A percentile compares a stretch with the other conserved stretches of the same genome.
Evolutionary conservation across 2,329 filamentous ascomycete species (phyloP).

Genomic region (Dothideomycetes sp.): DNA sequence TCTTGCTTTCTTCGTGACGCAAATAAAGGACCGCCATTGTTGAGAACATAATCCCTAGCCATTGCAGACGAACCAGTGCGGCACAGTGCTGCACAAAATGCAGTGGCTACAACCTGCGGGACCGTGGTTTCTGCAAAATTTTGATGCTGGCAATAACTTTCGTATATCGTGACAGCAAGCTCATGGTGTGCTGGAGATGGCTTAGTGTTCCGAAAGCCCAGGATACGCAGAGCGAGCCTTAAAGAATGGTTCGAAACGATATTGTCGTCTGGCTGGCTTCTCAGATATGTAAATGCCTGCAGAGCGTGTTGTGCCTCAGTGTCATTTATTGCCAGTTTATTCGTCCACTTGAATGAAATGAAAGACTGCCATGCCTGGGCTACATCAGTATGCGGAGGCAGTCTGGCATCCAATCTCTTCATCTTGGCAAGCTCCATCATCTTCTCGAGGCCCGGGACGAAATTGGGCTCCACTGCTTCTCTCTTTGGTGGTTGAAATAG

Average conservation of each 20-base stretch:
- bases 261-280: constrained; percentile 21
- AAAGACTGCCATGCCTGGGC: constrained; percentile 54
- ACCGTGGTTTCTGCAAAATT: too few species aligned
- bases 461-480: constrained; percentile 48
- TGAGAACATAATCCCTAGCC: not conserved
- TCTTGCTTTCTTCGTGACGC: too few species aligned
- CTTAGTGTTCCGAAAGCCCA: not conserved
- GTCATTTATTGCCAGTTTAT: constrained; percentile 45
- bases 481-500: constrained; percentile 45
- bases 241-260: not conserved
- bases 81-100: not conserved
- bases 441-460: constrained; percentile 60
- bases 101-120: too few species aligned
- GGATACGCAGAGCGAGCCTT: not conserved
- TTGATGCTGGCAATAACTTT: constrained; percentile 1
- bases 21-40: too few species aligned
- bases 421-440: constrained; percentile 59
- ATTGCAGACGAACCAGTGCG: not conserved
- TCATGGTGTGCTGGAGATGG: constrained; percentile 21
- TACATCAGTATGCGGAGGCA: constrained; percentile 53
- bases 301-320: constrained; percentile 54
- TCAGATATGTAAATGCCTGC: constrained; percentile 51
- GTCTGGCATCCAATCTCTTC: constrained; percentile 51
- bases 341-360: constrained; percentile 37
- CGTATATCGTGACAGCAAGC: constrained; percentile 28